A percentile compares a stretch with the other conserved stretches of the same genome.
These are phyloP conservation scores for Colletotrichum sp. DNA, from an alignment of 2,329 filamentous ascomycete species.

Conservation along the genomic window DNA sequence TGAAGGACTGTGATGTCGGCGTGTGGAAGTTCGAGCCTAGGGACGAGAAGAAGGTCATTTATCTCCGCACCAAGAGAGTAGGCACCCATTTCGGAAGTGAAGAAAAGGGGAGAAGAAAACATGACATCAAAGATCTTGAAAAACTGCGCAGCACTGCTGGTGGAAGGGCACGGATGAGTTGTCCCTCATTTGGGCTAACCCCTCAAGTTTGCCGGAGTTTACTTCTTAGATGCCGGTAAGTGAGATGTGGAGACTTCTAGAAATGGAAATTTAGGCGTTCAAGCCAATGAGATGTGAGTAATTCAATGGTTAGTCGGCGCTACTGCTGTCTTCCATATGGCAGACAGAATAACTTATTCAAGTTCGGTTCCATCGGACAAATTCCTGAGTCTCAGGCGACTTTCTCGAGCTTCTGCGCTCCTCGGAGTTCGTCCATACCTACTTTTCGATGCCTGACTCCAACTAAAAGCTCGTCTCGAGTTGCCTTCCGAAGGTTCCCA, in stretches of 20 bases:
- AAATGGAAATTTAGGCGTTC: not conserved
- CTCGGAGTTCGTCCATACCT: not conserved
- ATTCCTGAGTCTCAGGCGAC: not conserved
- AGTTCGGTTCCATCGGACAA: not conserved
- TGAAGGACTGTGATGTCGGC: not conserved
- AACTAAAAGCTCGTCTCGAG: not conserved
- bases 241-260: not conserved
- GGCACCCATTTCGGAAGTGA: not conserved
- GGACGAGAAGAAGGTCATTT: not conserved
- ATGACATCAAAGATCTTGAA: not conserved
- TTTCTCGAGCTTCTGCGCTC: not conserved
- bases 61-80: not conserved
- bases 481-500: not conserved
- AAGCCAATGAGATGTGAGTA: not conserved
- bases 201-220: not conserved
- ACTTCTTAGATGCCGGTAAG: not conserved
- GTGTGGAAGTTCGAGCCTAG: not conserved
- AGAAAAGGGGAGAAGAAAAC: not conserved
- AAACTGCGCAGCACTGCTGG: not conserved
- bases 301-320: not conserved
- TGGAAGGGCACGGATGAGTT: not conserved
- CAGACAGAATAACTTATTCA: not conserved
- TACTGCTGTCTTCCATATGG: not conserved
- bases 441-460: not conserved
- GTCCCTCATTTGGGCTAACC: not conserved